These are phyloP conservation scores for Cutaneotrichosporon sp. DNA, from an alignment of 1,284 basidiomycete species.

Conservation along the genomic window DNA sequence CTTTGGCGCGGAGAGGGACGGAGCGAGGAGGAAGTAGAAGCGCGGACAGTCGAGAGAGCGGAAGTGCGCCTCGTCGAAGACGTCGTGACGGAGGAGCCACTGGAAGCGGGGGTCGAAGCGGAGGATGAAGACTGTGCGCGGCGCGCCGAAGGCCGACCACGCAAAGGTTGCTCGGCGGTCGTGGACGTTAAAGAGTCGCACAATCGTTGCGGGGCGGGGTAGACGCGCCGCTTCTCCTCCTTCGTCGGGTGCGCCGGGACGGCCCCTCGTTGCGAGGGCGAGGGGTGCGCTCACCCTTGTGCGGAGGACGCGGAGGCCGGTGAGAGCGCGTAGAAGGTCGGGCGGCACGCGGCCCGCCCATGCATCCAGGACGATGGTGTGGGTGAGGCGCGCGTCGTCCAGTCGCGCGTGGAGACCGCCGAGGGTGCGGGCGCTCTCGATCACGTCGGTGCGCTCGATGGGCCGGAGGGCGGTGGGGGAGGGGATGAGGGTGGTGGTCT, in stretches of 20 bases:
- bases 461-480: background rate
- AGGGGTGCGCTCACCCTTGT: background rate
- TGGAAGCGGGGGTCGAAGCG: background rate
- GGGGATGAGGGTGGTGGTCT: background rate
- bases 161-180: background rate
- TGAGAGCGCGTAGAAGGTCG: background rate
- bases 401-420: background rate
- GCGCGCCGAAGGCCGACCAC: background rate
- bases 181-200: background rate
- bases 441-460: background rate
- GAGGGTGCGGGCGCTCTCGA: background rate
- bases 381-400: background rate
- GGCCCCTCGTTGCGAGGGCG: background rate
- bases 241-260: background rate
- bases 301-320: background rate
- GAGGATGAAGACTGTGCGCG: background rate
- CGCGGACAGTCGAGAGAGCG: conserved; percentile 1
- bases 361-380: background rate
- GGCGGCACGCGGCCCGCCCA: background rate
- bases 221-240: background rate
- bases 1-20: background rate
- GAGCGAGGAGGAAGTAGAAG: background rate
- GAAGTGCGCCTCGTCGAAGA: background rate
- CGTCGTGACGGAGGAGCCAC: background rate
- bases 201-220: background rate